phyloP scores from a whole-genome alignment of 208 protist species.

The Porcisia deanei region DNA sequence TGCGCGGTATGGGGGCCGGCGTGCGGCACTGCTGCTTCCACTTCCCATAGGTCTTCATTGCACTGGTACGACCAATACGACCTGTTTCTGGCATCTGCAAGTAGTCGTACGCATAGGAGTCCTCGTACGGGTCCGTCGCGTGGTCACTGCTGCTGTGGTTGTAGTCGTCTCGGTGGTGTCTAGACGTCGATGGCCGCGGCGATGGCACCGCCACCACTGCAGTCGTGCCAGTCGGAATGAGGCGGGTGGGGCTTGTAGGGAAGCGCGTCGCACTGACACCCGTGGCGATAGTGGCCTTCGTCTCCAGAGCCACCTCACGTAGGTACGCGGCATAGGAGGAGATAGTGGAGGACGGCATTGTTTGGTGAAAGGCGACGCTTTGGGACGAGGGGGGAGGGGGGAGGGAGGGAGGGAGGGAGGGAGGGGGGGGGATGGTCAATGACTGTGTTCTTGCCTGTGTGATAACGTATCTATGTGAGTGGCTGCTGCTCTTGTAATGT shows the following conservation, averaged over 20 bases:
- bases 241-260: background rate
- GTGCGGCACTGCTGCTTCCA: background rate
- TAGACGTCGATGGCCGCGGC: background rate
- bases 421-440: background rate
- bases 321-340: slow-evolving; percentile 28
- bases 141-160: background rate
- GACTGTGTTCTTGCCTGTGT: background rate
- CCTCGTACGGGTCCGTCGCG: background rate
- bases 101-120: slow-evolving; percentile 23
- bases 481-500: background rate
- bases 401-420: background rate
- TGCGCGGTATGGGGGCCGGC: background rate
- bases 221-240: background rate
- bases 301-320: slow-evolving; percentile 19
- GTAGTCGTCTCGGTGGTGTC: background rate
- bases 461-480: background rate
- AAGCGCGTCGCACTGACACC: background rate
- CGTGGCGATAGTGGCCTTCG: slow-evolving; percentile 8
- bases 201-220: slow-evolving; percentile 1
- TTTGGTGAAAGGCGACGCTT: background rate
- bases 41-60: background rate
- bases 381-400: background rate
- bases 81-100: slow-evolving; percentile 13
- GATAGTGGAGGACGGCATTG: background rate
- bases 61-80: background rate